Evolutionary conservation across 306 rosid genomes (phyloP).

Genomic region (Vigna mungo): DNA sequence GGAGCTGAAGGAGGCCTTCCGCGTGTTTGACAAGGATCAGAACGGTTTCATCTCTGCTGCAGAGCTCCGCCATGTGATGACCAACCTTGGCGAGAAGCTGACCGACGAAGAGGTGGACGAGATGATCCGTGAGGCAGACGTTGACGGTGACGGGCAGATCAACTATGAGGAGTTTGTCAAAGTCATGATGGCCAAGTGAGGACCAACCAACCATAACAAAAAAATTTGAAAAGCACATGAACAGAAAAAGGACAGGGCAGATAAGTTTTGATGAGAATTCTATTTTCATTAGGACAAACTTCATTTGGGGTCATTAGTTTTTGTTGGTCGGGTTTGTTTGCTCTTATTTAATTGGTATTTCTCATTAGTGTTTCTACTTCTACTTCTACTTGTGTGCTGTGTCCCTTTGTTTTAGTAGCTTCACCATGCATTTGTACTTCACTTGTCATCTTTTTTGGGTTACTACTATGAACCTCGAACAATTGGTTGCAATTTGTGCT

Average conservation of each 20-base stretch:
- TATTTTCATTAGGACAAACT: conserved; percentile 66
- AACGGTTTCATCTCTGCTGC: conserved; percentile 93
- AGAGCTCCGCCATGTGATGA: conserved; percentile 89
- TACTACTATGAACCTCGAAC: conserved; percentile 54
- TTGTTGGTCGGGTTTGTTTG: conserved; percentile 66
- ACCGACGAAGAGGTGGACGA: conserved; percentile 84
- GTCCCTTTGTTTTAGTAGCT: conserved; percentile 59
- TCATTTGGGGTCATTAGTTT: conserved; percentile 64
- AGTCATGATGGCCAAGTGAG: conserved; percentile 92
- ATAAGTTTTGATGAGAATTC: conserved; percentile 64
- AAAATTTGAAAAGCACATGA: conserved; percentile 54
- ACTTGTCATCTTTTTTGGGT: conserved; percentile 41
- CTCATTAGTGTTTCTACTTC: conserved; percentile 47
- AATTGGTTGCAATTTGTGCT: conserved; percentile 59
- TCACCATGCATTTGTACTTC: conserved; percentile 54
- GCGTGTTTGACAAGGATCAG: conserved; percentile 87
- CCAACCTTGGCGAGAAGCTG: conserved; percentile 88
- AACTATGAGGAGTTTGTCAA: conserved; percentile 85
- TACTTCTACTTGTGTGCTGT: conserved; percentile 56
- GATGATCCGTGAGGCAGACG: conserved; percentile 91
- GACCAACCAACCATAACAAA: conserved; percentile 47
- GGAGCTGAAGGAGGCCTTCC: conserved; percentile 89
- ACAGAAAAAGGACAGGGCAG: conserved; percentile 57
- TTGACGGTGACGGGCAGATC: conserved; percentile 83
- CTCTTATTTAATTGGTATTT: conserved; percentile 62